Evolutionary conservation across 1,284 basidiomycete genomes (phyloP).

Genomic region (Amylostereum chailletii): DNA sequence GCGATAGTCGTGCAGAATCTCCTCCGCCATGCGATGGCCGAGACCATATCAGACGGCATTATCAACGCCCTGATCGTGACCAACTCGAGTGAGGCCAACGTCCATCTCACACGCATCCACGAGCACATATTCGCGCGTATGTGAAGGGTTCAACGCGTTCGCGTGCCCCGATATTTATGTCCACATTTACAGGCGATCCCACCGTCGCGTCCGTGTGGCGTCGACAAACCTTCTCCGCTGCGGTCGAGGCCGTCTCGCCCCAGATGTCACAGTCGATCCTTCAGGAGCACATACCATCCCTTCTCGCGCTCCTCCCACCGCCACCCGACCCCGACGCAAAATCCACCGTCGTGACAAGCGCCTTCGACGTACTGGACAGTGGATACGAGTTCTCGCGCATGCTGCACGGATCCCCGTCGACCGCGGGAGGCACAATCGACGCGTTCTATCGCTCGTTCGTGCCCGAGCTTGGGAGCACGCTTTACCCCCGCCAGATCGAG

Average conservation of each 20-base stretch:
- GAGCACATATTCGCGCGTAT: constrained; percentile 74
- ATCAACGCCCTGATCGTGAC: constrained; percentile 73
- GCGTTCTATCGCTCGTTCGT: constrained; percentile 78
- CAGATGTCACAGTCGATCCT: constrained; percentile 60
- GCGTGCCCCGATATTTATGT: background rate
- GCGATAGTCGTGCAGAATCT: constrained; percentile 69
- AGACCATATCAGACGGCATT: constrained; percentile 69
- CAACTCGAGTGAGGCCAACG: constrained; percentile 70
- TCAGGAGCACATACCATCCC: constrained; percentile 53
- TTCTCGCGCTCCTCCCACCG: constrained; percentile 39
- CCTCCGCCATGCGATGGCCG: constrained; percentile 67
- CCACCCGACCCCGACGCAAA: constrained; percentile 24
- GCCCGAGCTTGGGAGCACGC: constrained; percentile 61
- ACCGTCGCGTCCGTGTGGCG: constrained; percentile 79
- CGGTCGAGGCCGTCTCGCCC: constrained; percentile 63
- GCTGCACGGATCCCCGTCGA: constrained; percentile 64
- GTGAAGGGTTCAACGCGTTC: constrained; percentile 17
- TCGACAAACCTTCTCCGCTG: constrained; percentile 75
- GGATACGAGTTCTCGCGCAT: constrained; percentile 74
- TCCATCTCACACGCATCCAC: constrained; percentile 73
- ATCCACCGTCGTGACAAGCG: constrained; percentile 23
- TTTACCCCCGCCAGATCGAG: constrained; percentile 65
- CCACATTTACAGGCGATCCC: constrained; percentile 48
- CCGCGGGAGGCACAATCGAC: constrained; percentile 42
- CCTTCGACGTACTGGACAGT: constrained; percentile 50